Percentiles rank a stretch among this genome's conserved stretches.
These are phyloP conservation scores for Cruciata laevipes DNA, from an alignment of 257 asterid genomes.

Conservation along the genomic window DNA sequence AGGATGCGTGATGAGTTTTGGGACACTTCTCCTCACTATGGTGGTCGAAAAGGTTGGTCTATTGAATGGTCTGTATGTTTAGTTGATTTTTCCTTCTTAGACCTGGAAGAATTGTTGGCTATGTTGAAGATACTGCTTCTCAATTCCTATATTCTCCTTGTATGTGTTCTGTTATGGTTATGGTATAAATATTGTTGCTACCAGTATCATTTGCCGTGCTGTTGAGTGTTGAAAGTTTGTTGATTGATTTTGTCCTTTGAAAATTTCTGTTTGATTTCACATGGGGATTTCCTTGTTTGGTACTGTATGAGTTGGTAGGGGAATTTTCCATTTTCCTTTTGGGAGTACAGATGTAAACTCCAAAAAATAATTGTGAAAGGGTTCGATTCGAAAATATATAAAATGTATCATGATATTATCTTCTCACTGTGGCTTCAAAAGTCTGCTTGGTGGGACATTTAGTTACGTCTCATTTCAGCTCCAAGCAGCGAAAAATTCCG, in stretches of 20 bases:
- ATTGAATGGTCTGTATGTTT: background rate
- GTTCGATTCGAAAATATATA: background rate
- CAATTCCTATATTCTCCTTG: background rate
- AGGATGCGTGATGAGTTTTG: conserved; percentile 80
- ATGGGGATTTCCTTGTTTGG: background rate
- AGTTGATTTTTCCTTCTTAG: background rate
- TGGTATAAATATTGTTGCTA: background rate
- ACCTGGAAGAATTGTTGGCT: background rate
- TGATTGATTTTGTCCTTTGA: background rate
- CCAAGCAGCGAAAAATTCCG: background rate
- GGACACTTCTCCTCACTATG: conserved; percentile 92
- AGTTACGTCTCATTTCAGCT: background rate
- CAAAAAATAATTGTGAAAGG: background rate
- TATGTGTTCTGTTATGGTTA: background rate
- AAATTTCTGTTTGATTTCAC: background rate
- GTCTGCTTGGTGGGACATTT: background rate
- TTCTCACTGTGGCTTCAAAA: background rate
- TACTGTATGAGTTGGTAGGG: background rate
- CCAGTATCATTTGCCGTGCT: background rate
- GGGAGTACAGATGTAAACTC: background rate
- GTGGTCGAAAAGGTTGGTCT: conserved; percentile 64
- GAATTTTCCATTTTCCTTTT: background rate
- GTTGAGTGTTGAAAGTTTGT: background rate
- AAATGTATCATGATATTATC: too few species aligned
- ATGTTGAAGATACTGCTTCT: conserved; percentile 3